Conservation (phyloP, 495 filamentous ascomycete genomes). For the Aspergillus olivimuriae region DNA sequence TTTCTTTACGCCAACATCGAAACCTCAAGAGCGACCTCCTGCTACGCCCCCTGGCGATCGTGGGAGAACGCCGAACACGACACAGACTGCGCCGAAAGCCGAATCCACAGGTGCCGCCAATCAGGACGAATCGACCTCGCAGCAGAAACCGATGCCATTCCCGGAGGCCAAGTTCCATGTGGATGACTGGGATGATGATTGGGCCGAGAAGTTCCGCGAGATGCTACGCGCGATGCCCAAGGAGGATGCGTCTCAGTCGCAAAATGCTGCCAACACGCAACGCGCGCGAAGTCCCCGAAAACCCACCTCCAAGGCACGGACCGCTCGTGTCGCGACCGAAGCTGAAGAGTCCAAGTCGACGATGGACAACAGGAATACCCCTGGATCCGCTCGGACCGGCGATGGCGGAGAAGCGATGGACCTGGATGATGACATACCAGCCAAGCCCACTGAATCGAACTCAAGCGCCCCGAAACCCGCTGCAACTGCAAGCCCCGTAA, state of each 20-base stretch:
- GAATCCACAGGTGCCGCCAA: constrained; percentile 11
- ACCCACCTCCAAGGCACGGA: constrained; percentile 19
- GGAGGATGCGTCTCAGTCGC: constrained; percentile 21
- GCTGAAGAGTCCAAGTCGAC: constrained; percentile 36
- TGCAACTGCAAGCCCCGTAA: constrained; percentile 1
- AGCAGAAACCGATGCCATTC: constrained; percentile 27
- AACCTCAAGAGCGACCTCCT: constrained; percentile 24
- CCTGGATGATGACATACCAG: constrained; percentile 35
- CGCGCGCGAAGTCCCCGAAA: constrained; percentile 35
- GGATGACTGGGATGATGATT: constrained; percentile 63
- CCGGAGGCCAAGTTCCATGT: constrained; percentile 50
- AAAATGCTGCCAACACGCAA: constrained; percentile 20
- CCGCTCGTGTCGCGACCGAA: constrained; percentile 35
- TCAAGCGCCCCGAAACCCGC: constrained; percentile 1
- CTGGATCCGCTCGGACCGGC: constrained; percentile 7
- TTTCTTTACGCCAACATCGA: constrained; percentile 40
- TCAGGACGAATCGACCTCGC: constrained; percentile 11
- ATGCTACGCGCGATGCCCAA: constrained; percentile 45
- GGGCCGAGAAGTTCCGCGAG: constrained; percentile 58
- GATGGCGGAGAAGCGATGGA: constrained; percentile 43
- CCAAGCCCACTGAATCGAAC: constrained; percentile 4
- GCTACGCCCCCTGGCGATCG: constrained; percentile 30
- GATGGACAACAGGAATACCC: constrained; percentile 13
- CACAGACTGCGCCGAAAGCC: constrained; percentile 11
- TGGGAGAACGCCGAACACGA: constrained; percentile 18